Conservation (phyloP, 192 early-diverging fungal species). For the Backusella macrospora region DNA sequence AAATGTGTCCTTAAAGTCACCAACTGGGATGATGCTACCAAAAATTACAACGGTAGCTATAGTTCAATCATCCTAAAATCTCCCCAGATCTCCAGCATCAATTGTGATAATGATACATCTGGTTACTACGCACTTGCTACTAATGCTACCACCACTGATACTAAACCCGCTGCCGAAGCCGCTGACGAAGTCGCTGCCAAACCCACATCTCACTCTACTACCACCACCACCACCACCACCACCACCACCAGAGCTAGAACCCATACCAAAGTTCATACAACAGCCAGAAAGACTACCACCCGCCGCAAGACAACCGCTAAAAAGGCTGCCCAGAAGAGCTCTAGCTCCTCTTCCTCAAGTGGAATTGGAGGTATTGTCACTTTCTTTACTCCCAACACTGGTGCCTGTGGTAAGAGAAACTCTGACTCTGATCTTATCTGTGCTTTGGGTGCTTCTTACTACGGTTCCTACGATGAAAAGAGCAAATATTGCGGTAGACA, state of each 20-base stretch:
- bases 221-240: background rate
- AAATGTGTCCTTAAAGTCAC: background rate
- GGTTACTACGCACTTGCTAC: background rate
- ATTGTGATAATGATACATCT: slow-evolving; percentile 11
- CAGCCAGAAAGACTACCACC: background rate
- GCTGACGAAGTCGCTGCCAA: background rate
- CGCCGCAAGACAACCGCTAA: background rate
- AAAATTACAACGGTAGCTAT: slow-evolving; percentile 3
- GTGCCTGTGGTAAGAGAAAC: slow-evolving; percentile 36
- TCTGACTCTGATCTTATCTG: slow-evolving; percentile 23
- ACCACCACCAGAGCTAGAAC: slow-evolving; percentile 10
- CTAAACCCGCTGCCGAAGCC: background rate
- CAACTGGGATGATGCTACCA: slow-evolving; percentile 12
- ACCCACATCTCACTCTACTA: background rate
- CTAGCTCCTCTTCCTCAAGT: background rate
- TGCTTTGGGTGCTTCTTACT: slow-evolving; percentile 30
- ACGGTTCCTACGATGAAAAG: slow-evolving; percentile 38
- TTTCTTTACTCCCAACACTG: slow-evolving; percentile 36
- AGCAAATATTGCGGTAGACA: slow-evolving; percentile 42
- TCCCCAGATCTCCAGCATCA: background rate
- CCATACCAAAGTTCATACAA: background rate
- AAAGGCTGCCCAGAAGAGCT: slow-evolving; percentile 7
- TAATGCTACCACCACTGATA: background rate
- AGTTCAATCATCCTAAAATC: background rate
- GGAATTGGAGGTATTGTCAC: slow-evolving; percentile 9